Base-by-base conservation (phyloP, 768 basidiomycete species). In the Auricularia sp. region DNA sequence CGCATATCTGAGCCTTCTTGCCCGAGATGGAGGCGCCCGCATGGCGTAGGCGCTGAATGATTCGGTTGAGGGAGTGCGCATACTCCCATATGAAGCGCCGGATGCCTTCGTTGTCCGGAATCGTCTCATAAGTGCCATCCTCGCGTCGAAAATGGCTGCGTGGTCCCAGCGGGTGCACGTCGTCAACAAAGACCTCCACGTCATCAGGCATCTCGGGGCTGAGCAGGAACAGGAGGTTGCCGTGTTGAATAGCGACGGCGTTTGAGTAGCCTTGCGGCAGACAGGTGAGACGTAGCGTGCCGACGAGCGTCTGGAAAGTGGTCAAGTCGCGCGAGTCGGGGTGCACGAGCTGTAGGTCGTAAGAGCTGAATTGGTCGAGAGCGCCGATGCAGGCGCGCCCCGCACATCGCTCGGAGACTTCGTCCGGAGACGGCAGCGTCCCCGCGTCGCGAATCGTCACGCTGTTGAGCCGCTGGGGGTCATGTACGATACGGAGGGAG, bases 201-300 rank as follows among this genome's bases (percentile, higher is more conserved):
- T 71, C 24, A 1, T 78, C 33, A 18, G 78, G 78, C 2, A 82
- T 81, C 64, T 82, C 75, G 0, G 72, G 65, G 58, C 75, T 69
- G 0, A 82, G 65, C 3, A 80, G 76, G 37, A 74, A 74, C 0
- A 71, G 71, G 3, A 79, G 71, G 63, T 80, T 73, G 14, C 73
- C 76, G 14, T 82, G 78, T 54, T 79, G 77, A 1, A 80, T 77
- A 0, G 74, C 74, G 0, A 76, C 72, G 0, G 74, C 75, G 33
- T 81, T 80, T 0, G 79, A 79, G 39, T 70, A 78, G 0, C 80
- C 81, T 76, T 78, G 78, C 0, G 78, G 78, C 0, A 81, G 65
- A 0, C 70, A 69, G 1, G 70, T 71, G 0, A 80, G 69, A 0
- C 72, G 67, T 0, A 77, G 64, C 0, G 73, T 66, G 0, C 78